Percentiles rank a stretch among this genome's conserved stretches.
Conservation (phyloP, 2,329 filamentous ascomycete species). For the Ophiocordyceps robertsii region DNA sequence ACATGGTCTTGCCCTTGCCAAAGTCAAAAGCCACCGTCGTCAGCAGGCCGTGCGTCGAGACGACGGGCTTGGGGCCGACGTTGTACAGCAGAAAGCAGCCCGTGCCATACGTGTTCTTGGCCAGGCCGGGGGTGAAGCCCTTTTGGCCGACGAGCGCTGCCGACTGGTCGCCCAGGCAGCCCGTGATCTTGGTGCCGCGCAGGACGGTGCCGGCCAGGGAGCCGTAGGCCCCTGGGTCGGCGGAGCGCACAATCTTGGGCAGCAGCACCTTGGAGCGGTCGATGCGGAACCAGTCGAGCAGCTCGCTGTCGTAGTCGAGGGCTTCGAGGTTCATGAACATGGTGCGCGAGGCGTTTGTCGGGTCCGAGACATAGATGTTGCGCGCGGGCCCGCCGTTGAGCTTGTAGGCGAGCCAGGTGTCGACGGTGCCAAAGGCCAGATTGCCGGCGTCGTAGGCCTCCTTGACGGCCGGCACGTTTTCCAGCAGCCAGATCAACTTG, state of each 20-base stretch:
- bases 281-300: slow-evolving; percentile 63
- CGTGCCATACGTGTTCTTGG: slow-evolving; percentile 80
- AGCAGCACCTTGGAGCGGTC: slow-evolving; percentile 56
- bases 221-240: slow-evolving; percentile 57
- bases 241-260: slow-evolving; percentile 66
- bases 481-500: slow-evolving; percentile 66
- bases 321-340: slow-evolving; percentile 80
- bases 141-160: slow-evolving; percentile 70
- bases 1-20: slow-evolving; percentile 51
- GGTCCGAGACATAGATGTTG: slow-evolving; percentile 61
- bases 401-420: slow-evolving; percentile 70
- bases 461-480: slow-evolving; percentile 52
- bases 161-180: slow-evolving; percentile 71
- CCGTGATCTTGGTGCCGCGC: slow-evolving; percentile 56
- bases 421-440: slow-evolving; percentile 67
- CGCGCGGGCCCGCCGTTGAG: slow-evolving; percentile 56
- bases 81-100: slow-evolving; percentile 80
- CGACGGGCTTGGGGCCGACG: slow-evolving; percentile 64
- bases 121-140: slow-evolving; percentile 60
- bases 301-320: slow-evolving; percentile 58
- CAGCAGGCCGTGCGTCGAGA: slow-evolving; percentile 63
- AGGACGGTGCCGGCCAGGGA: slow-evolving; percentile 45
- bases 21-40: slow-evolving; percentile 71
- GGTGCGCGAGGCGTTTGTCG: slow-evolving; percentile 70
- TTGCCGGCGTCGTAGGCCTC: slow-evolving; percentile 58